These are phyloP conservation scores for Blastobotrys ciferrii DNA, from an alignment of 1,139 yeast genomes.

Conservation along the genomic window DNA sequence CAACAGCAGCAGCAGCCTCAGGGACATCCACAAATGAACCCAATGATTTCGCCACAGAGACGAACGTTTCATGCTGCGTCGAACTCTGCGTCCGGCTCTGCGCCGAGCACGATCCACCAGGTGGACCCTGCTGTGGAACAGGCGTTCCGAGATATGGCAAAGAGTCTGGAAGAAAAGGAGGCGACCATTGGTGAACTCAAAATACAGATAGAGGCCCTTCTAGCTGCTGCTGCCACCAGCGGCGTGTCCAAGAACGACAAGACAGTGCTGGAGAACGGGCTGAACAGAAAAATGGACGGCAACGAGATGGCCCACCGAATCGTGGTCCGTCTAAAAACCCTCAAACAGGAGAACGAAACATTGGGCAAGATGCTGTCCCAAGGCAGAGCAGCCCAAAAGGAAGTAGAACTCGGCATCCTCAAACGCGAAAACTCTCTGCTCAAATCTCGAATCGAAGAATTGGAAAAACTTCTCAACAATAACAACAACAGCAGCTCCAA, in stretches of 20 bases:
- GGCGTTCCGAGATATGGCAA: conserved; percentile 49
- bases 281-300: conserved; percentile 46
- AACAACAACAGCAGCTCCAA: too few relatives aligned
- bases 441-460: conserved; percentile 18
- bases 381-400: conserved; percentile 68
- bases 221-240: conserved; percentile 43
- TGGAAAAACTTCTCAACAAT: too few relatives aligned
- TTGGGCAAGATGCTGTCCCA: conserved; percentile 67
- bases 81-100: conserved; percentile 6
- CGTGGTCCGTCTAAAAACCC: conserved; percentile 56
- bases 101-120: conserved; percentile 10
- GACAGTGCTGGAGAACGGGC: conserved; percentile 13
- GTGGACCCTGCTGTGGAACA: conserved; percentile 27
- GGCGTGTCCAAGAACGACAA: conserved; percentile 12
- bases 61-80: not conserved
- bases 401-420: conserved; percentile 64
- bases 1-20: too few relatives aligned
- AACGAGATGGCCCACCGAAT: conserved; percentile 77
- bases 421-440: conserved; percentile 44
- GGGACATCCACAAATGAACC: not conserved
- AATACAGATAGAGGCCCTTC: conserved; percentile 58
- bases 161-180: conserved; percentile 51
- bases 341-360: conserved; percentile 69
- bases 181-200: conserved; percentile 60
- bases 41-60: not conserved